Conservation (phyloP, 345 rosid species). For the Syzygium grande region DNA sequence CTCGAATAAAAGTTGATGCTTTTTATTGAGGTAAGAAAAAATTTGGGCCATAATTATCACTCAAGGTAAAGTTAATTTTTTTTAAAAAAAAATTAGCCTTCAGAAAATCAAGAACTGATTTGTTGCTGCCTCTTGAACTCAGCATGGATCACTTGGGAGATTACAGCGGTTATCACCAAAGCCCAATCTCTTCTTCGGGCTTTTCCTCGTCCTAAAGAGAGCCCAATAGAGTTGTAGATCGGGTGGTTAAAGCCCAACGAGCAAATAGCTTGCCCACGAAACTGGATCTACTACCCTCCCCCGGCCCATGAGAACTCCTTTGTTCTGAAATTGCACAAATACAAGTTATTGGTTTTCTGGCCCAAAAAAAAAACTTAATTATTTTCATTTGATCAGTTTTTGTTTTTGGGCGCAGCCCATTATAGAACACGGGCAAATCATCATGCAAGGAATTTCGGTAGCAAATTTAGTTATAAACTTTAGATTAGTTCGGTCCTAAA, state of each 20-base stretch:
- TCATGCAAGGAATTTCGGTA: not conserved
- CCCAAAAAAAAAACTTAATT: not conserved
- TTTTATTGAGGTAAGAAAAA: no score
- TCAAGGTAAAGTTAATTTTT: no score
- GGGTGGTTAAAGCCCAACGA: not conserved
- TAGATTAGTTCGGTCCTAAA: no score
- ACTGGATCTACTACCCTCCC: not conserved
- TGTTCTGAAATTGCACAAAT: not conserved
- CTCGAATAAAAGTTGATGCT: no score
- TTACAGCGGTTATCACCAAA: not conserved
- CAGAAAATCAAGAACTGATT: not conserved
- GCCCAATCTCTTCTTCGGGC: not conserved
- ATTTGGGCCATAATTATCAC: no score
- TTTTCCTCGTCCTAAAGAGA: not conserved
- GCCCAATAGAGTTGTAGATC: not conserved
- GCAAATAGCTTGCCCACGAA: not conserved
- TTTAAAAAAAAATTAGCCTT: no score
- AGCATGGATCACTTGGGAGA: not conserved
- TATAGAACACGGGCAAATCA: no score
- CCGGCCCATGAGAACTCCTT: not conserved
- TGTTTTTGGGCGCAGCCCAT: not conserved
- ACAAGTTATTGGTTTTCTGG: not conserved
- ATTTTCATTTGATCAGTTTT: not conserved
- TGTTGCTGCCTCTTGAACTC: not conserved
- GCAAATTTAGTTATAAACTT: no score